Conservation (phyloP, 805 yeast species). For the Cephaloascus albidus region DNA sequence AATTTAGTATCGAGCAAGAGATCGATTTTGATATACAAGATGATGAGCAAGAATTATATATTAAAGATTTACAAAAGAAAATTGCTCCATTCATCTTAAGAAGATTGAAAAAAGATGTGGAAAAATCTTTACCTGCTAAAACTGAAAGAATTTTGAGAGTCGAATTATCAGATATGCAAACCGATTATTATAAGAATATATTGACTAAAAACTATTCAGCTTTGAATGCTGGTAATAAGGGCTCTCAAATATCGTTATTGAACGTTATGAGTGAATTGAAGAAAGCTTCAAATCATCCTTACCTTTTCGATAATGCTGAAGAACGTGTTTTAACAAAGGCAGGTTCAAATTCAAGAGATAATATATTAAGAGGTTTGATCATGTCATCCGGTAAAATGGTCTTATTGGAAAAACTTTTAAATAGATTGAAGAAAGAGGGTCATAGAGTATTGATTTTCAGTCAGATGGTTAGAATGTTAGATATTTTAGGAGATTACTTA, state of each 20-base stretch:
- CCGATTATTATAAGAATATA: conserved; percentile 90
- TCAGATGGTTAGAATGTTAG: conserved; percentile 96
- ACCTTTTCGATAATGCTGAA: conserved; percentile 89
- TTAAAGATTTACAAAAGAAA: conserved; percentile 73
- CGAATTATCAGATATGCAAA: conserved; percentile 90
- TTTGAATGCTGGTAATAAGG: conserved; percentile 72
- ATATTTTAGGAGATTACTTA: conserved; percentile 88
- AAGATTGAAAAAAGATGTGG: conserved; percentile 94
- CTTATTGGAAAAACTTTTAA: conserved; percentile 77
- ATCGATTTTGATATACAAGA: conserved; percentile 90
- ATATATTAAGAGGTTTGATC: conserved; percentile 77
- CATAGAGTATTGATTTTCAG: conserved; percentile 92
- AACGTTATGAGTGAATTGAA: conserved; percentile 94
- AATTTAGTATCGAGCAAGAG: conserved; percentile 81
- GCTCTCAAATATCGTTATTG: conserved; percentile 74
- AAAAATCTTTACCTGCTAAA: conserved; percentile 91
- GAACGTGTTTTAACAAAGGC: conserved; percentile 64
- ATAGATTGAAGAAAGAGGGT: conserved; percentile 82
- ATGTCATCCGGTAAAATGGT: conserved; percentile 99
- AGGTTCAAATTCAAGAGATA: conserved; percentile 62
- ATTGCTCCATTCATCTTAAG: conserved; percentile 90
- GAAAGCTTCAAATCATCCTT: conserved; percentile 96
- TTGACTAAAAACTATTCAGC: conserved; percentile 90
- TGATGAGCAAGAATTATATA: conserved; percentile 79
- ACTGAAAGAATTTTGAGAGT: conserved; percentile 93